Evolutionary conservation across 208 protist genomes (phyloP).

Genomic region (Wallacemonas sp.): DNA sequence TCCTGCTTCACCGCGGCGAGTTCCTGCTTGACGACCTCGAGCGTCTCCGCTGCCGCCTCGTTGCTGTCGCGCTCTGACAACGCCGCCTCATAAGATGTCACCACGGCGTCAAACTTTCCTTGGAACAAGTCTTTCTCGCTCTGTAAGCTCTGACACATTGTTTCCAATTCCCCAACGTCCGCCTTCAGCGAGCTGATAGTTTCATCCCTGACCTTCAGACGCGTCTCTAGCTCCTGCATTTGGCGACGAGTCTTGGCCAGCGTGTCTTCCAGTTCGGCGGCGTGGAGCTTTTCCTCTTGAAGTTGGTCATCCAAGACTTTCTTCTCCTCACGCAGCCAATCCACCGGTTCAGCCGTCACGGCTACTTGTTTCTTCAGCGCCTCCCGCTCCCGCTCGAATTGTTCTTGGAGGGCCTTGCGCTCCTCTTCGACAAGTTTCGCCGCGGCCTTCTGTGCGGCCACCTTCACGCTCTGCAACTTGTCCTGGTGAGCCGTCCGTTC

Average conservation of each 20-base stretch:
- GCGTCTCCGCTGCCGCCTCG: conserved; percentile 19
- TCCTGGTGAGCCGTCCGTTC: conserved; percentile 9
- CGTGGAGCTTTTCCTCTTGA: background rate
- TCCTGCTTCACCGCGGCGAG: conserved; percentile 23
- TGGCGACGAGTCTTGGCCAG: conserved; percentile 4
- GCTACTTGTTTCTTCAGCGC: background rate
- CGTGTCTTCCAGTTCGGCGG: conserved; percentile 5
- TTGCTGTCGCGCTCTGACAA: conserved; percentile 14
- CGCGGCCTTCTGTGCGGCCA: background rate
- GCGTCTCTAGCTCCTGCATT: conserved; percentile 19
- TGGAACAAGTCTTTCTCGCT: conserved; percentile 21
- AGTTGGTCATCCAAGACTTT: conserved; percentile 15
- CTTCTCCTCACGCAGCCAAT: conserved; percentile 46
- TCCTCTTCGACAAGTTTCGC: conserved; percentile 10
- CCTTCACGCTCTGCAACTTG: conserved; percentile 15
- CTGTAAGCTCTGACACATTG: background rate
- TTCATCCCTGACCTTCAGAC: conserved; percentile 5
- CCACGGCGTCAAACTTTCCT: conserved; percentile 20
- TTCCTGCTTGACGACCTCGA: conserved; percentile 20
- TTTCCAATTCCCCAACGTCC: conserved; percentile 15
- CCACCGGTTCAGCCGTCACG: conserved; percentile 17
- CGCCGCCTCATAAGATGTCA: conserved; percentile 22
- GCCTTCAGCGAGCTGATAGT: conserved; percentile 26
- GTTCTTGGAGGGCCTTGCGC: conserved; percentile 10
- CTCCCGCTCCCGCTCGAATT: conserved; percentile 24